Percentiles rank a stretch among this genome's conserved stretches.
phyloP scores from a whole-genome alignment of 2,329 filamentous ascomycete genomes.

The Exophiala mesophila region DNA sequence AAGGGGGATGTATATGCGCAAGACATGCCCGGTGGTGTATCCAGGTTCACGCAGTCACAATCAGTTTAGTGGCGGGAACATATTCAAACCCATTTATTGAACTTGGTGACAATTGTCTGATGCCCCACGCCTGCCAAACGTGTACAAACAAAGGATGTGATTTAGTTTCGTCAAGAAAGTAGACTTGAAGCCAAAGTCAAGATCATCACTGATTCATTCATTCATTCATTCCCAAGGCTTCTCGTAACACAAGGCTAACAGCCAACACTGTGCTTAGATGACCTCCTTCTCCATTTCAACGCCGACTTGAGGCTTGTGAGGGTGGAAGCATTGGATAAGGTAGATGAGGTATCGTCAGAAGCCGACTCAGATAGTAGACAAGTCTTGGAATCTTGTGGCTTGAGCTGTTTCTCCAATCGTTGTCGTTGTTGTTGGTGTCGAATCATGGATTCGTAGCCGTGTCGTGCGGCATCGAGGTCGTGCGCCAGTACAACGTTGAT shows the following conservation, averaged over 20 bases:
- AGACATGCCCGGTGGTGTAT: no score
- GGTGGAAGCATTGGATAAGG: neutral
- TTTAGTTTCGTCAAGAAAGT: neutral
- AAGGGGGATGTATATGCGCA: no score
- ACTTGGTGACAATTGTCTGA: neutral
- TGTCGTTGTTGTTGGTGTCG: neutral
- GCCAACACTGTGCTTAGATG: no score
- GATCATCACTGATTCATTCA: neutral
- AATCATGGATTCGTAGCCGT: neutral
- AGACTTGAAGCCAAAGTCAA: neutral
- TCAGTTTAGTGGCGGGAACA: neutral
- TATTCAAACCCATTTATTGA: neutral
- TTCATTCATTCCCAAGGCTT: neutral
- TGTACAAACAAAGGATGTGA: neutral
- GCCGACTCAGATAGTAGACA: neutral
- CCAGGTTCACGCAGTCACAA: no score
- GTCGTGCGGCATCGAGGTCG: neutral
- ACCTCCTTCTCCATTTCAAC: neutral
- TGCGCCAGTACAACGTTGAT: neutral
- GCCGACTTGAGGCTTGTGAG: slow-evolving; percentile 1
- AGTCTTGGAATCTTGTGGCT: neutral
- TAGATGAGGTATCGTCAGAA: neutral
- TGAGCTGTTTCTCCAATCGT: neutral
- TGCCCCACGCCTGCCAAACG: neutral
- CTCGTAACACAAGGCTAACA: no score